phyloP scores from a whole-genome alignment of 208 protist genomes.

The Leishmania braziliensis region DNA sequence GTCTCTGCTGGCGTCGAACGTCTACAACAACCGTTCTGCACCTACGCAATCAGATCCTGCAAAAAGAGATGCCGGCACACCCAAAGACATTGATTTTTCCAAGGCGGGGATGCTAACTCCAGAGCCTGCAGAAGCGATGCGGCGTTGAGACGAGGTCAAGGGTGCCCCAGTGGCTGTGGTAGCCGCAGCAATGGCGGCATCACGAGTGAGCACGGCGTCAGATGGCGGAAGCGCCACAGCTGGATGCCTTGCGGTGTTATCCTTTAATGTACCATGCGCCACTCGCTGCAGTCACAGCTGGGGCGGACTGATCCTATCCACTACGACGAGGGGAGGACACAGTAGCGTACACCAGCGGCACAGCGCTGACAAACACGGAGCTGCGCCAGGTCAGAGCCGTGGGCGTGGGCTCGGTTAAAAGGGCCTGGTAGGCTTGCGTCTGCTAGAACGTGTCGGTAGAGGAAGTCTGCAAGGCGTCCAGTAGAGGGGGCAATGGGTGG shows the following conservation, averaged over 20 bases:
- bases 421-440: constrained; percentile 14
- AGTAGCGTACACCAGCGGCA: constrained; percentile 25
- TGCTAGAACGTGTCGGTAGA: background rate
- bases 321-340: constrained; percentile 23
- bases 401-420: constrained; percentile 33
- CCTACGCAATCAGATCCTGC: background rate
- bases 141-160: background rate
- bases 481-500: background rate
- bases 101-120: background rate
- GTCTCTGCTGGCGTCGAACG: background rate
- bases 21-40: no score
- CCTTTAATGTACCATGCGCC: background rate
- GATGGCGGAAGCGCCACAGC: background rate
- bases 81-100: background rate
- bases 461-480: background rate
- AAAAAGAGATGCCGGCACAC: background rate
- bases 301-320: constrained; percentile 28
- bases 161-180: background rate
- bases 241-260: no score
- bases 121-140: background rate
- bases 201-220: background rate
- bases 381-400: constrained; percentile 23
- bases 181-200: constrained; percentile 1
- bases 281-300: constrained; percentile 17
- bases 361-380: constrained; percentile 2